Conservation (phyloP, 2,329 filamentous ascomycete species). For the Rutstroemia sp. region DNA sequence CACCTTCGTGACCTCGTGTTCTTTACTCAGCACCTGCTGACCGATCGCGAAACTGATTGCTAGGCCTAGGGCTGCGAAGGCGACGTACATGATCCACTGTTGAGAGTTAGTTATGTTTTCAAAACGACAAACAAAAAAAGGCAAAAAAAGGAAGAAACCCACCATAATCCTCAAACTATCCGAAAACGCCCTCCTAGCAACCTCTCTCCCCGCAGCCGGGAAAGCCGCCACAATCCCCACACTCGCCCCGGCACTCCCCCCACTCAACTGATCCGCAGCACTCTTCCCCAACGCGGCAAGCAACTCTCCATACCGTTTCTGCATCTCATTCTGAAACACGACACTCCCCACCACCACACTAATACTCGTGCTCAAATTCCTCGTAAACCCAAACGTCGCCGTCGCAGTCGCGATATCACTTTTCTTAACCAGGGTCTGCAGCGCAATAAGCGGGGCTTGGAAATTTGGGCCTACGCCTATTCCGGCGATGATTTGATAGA, state of each 20-base stretch:
- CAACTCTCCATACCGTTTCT: slow-evolving; percentile 19
- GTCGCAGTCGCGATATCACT: slow-evolving; percentile 63
- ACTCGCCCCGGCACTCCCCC: slow-evolving; percentile 23
- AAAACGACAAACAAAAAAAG: background rate
- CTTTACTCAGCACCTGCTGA: slow-evolving; percentile 37
- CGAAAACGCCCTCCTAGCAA: slow-evolving; percentile 21
- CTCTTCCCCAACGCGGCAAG: slow-evolving; percentile 18
- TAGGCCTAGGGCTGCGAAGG: slow-evolving; percentile 29
- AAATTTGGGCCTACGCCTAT: slow-evolving; percentile 62
- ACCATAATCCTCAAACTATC: slow-evolving; percentile 24
- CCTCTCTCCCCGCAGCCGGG: slow-evolving; percentile 15
- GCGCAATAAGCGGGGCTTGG: slow-evolving; percentile 59
- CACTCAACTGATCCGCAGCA: slow-evolving; percentile 20
- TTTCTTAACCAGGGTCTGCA: slow-evolving; percentile 55
- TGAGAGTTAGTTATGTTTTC: background rate
- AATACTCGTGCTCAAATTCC: slow-evolving; percentile 36
- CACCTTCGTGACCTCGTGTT: slow-evolving; percentile 45
- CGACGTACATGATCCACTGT: slow-evolving; percentile 26
- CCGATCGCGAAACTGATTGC: slow-evolving; percentile 37
- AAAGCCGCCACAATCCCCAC: slow-evolving; percentile 22
- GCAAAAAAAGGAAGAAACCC: background rate
- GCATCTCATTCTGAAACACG: slow-evolving; percentile 42
- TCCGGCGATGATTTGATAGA: slow-evolving; percentile 57
- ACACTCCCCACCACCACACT: slow-evolving; percentile 43
- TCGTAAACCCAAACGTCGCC: slow-evolving; percentile 51